Evolutionary conservation across 2,329 filamentous ascomycete genomes (phyloP), one percentile per base, ranked within the genome.

Genomic region (Geosmithia putterillii): DNA sequence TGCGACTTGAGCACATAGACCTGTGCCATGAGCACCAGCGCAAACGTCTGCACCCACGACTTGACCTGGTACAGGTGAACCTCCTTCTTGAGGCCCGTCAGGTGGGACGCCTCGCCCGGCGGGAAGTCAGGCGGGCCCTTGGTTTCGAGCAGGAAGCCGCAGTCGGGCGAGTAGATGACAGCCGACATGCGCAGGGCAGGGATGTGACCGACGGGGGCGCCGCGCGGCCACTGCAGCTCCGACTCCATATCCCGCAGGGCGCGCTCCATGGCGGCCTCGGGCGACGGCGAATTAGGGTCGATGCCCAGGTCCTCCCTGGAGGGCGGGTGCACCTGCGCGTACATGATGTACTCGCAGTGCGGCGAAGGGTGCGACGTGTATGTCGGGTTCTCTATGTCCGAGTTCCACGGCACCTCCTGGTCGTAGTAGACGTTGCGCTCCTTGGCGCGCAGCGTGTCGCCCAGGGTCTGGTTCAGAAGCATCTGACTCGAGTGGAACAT

Each of bases 301-400:
- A 61, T 53, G 43, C 58, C 53, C 19, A 67, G 48, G 18, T 58
- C 55, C 8, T 59, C 52, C 12, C 59, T 58, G 40, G 69, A 61
- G 3, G 73, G 60, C 2, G 78, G 76, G 48, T 83, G 73, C 36
- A 90, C 71, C 57, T 96, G 92, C 23, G 90, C 67, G 59, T 89
- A 96, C 44, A 94, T 66, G 41, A 98, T 67, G 55, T 87, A 87
- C 61, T 98, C 92, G 69, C 92, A 98, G 52, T 86, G 83, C 1
- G 87, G 86, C 12, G 57, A 60, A 17, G 78, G 74, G 46, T 73
- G 71, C 45, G 66, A 68, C 10, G 72, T 64, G 47, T 83, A 80
- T 19, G 74, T 52, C n/a, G 62, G 71, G 10, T 72, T 76, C 47
- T 83, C 76, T 3, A 79, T 65, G 43, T 77, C 76, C 2, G 86